Percentiles rank a stretch among this genome's conserved stretches.
These are phyloP conservation scores for Monilinia polystroma DNA, from an alignment of 2,329 filamentous ascomycete genomes.

Conservation along the genomic window DNA sequence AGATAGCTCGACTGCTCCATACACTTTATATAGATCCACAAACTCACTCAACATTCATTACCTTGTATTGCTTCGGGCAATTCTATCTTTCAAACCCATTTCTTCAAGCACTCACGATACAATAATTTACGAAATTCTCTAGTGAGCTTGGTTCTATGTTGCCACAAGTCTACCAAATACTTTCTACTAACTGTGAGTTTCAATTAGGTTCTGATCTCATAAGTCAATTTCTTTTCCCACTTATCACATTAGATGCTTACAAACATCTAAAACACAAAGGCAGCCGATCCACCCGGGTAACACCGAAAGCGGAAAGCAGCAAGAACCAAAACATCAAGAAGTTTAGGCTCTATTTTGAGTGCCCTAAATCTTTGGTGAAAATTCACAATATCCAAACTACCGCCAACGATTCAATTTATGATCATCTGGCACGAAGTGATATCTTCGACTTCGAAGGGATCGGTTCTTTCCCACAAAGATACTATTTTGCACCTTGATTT, in stretches of 20 bases:
- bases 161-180: background rate
- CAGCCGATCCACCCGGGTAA: background rate
- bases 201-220: no score
- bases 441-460: conserved; percentile 11
- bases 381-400: background rate
- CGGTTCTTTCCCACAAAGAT: conserved; percentile 1
- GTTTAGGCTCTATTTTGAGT: background rate
- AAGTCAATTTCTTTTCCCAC: no score
- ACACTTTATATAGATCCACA: background rate
- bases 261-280: background rate
- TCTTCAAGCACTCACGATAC: background rate
- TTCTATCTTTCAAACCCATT: background rate
- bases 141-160: background rate
- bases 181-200: no score
- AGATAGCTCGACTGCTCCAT: background rate
- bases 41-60: no score
- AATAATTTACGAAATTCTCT: background rate
- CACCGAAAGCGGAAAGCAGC: no score
- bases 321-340: background rate
- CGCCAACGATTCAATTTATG: no score
- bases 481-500: background rate
- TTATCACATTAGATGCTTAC: no score
- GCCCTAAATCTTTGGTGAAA: background rate
- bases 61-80: no score
- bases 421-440: background rate